These are phyloP conservation scores for Nakazawaea molendinolei DNA, from an alignment of 805 yeast species.

Conservation along the genomic window DNA sequence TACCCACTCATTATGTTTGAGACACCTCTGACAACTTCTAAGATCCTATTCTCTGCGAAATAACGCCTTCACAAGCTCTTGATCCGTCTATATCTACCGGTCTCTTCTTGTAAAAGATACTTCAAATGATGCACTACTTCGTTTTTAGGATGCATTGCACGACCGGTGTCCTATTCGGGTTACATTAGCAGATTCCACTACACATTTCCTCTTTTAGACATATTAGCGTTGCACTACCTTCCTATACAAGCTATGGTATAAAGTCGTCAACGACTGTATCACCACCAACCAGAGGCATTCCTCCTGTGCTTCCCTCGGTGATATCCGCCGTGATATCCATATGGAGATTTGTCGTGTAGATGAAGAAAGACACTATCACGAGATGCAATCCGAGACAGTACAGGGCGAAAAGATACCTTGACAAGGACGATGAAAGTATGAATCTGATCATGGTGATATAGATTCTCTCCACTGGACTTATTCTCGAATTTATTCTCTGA, in stretches of 20 bases:
- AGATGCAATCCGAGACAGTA: constrained; percentile 75
- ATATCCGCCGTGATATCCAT: constrained; percentile 11
- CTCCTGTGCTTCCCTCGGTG: constrained; percentile 11
- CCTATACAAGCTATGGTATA: not conserved
- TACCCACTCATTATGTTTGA: too few species aligned
- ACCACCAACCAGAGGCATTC: not conserved
- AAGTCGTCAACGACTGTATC: constrained; percentile 1
- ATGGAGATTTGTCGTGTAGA: constrained; percentile 25
- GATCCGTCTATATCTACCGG: too few species aligned
- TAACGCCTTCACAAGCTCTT: too few species aligned
- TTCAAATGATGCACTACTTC: too few species aligned
- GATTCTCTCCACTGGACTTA: constrained; percentile 76
- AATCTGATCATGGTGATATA: constrained; percentile 66
- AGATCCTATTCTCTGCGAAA: not conserved
- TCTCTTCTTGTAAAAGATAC: too few species aligned
- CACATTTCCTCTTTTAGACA: not conserved
- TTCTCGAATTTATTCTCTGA: constrained; percentile 61
- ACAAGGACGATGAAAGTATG: constrained; percentile 65
- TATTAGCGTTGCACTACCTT: not conserved
- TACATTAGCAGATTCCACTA: too few species aligned
- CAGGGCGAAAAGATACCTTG: constrained; percentile 63
- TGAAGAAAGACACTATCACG: constrained; percentile 57
- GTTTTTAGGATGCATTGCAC: too few species aligned
- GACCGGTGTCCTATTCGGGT: too few species aligned
- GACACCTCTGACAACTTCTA: constrained; percentile 1